Conservation (phyloP, 2,329 filamentous ascomycete species). For the Ascochyta clinopodiicola region DNA sequence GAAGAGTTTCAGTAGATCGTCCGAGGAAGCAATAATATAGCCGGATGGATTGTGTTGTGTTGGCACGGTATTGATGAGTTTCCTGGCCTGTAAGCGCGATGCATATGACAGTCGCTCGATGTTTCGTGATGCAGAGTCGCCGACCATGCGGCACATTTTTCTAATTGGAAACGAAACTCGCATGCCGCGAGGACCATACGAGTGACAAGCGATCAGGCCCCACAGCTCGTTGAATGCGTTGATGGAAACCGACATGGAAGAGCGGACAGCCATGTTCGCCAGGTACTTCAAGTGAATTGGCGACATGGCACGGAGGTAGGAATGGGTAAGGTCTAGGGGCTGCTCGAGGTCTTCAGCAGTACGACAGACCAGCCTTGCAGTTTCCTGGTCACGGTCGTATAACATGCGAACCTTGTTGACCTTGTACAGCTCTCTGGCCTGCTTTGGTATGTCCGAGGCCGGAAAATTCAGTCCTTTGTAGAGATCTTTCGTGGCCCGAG, state of each 20-base stretch:
- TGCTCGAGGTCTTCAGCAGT: slow-evolving; percentile 73
- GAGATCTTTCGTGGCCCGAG: slow-evolving; percentile 77
- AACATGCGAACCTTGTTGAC: slow-evolving; percentile 87
- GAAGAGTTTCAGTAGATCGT: slow-evolving; percentile 82
- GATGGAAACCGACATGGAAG: slow-evolving; percentile 93
- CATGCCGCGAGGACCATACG: slow-evolving; percentile 80
- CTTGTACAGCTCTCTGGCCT: slow-evolving; percentile 87
- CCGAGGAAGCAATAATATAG: slow-evolving; percentile 88
- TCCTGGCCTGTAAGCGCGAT: slow-evolving; percentile 81
- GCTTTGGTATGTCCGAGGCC: slow-evolving; percentile 83
- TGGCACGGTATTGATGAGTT: slow-evolving; percentile 84
- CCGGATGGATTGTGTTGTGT: slow-evolving; percentile 83
- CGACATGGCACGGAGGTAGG: slow-evolving; percentile 87
- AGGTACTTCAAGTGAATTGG: slow-evolving; percentile 90
- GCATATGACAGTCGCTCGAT: slow-evolving; percentile 89
- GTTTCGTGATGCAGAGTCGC: slow-evolving; percentile 84
- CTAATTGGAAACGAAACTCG: slow-evolving; percentile 89
- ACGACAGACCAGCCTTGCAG: slow-evolving; percentile 81
- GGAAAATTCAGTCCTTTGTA: slow-evolving; percentile 91
- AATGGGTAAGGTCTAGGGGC: slow-evolving; percentile 82
- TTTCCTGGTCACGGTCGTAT: slow-evolving; percentile 83
- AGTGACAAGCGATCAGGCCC: slow-evolving; percentile 87
- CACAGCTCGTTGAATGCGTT: slow-evolving; percentile 85
- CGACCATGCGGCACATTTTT: slow-evolving; percentile 88
- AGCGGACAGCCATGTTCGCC: slow-evolving; percentile 86